These are phyloP conservation scores for Chaetomium globosum DNA, from an alignment of 2,329 filamentous ascomycete species.

Conservation along the genomic window DNA sequence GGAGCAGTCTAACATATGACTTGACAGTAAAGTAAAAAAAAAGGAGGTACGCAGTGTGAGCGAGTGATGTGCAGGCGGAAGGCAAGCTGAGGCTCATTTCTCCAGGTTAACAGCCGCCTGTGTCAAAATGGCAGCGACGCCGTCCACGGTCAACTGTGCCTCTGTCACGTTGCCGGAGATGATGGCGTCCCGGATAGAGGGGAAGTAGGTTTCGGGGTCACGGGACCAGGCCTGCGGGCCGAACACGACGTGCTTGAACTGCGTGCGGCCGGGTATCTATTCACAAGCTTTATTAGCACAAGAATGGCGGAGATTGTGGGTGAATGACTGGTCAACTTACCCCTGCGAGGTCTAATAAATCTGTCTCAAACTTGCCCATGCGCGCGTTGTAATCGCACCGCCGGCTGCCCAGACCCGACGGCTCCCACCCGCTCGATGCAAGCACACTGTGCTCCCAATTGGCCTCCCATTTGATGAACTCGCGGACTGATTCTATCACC, in stretches of 20 bases:
- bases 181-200: constrained; percentile 81
- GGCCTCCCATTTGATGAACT: constrained; percentile 76
- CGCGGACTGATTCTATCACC: constrained; percentile 61
- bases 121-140: constrained; percentile 68
- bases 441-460: constrained; percentile 75
- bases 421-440: constrained; percentile 74
- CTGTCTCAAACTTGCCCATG: constrained; percentile 79
- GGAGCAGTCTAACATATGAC: background rate
- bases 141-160: constrained; percentile 69
- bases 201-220: constrained; percentile 67
- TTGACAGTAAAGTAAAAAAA: background rate
- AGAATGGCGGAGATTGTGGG: background rate
- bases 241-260: constrained; percentile 92
- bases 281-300: constrained; percentile 14
- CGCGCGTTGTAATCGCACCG: constrained; percentile 77
- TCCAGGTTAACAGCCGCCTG: constrained; percentile 52
- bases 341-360: constrained; percentile 79
- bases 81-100: no score
- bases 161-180: constrained; percentile 69
- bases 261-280: constrained; percentile 79
- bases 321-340: constrained; percentile 56
- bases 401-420: constrained; percentile 64
- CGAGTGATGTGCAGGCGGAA: background rate
- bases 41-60: background rate
- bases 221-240: constrained; percentile 75